Evolutionary conservation across 345 rosid genomes (phyloP), one percentile per base, ranked within the genome.

Genomic region (Eucalyptus cloeziana): DNA sequence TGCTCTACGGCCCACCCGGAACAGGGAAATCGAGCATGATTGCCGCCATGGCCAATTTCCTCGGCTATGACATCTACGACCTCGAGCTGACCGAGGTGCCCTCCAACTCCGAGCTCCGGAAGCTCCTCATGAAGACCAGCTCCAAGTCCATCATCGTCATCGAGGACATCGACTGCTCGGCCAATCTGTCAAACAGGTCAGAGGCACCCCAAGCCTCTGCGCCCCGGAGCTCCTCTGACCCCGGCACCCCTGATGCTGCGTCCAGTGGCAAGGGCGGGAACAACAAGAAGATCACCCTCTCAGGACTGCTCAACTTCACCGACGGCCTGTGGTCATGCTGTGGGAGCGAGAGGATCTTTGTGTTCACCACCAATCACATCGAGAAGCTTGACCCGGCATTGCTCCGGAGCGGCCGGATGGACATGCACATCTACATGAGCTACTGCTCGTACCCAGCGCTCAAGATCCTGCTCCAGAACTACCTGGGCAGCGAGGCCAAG

Each of bases 101-200:
- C 51, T 95, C 95, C 49, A 97, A 97, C 22, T 96, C 99, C 0
- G 99, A 97, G 52, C 91, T 97, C 86, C 91, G 99, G 91, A 97
- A 96, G 88, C 90, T 97, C 71, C 85, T 96, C 88, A 97, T 96
- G 99, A 97, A 96, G 76, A 97, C 99, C 50, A 95, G 96, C 88
- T 97, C 99, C 11, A 96, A 97, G 88, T 97, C 99, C 10, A 94
- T 97, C 17, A 96, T 97, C 58, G 99, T 97, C 30, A 96, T 97
- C 47, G 99, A 97, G 86, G 99, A 97, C 81, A 97, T 97, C 14
- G 99, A 97, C 85, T 97, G 99, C 87, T 97, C 99, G 1, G 92
- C 96, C 87, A 94, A 93, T 91, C 87, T 96, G 88, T 93, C 95
- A n/a, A 94, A 94, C 88, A 91, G 98, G 90, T 95, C 94, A 93